Evolutionary conservation across 1,139 yeast genomes (phyloP), one percentile per base, ranked within the genome.

Genomic region (Hemisphaericaspora subhashii): DNA sequence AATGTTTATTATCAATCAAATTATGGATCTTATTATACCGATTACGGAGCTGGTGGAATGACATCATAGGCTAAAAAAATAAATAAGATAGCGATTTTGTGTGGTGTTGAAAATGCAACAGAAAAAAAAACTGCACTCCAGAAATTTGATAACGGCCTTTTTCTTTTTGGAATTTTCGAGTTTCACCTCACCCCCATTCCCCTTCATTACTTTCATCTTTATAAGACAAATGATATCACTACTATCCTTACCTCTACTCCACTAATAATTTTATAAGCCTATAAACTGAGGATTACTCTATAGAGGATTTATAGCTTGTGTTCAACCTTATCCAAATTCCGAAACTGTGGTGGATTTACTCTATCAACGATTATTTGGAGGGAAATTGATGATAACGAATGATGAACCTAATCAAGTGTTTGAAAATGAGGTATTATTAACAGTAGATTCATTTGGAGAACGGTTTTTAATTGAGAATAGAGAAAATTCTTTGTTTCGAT

Each of bases 11-110:
- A 10, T 8, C 61, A 53, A 39, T 54, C 62, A 3, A 55, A 52
- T 37, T 57, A 58, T 42, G 62, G 62, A 2, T 45, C 56, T 4
- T 58, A n/a, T n/a, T n/a, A n/a, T n/a, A n/a, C n/a, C n/a, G n/a
- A n/a, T n/a, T n/a, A n/a, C n/a, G n/a, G n/a, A n/a, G n/a, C n/a
- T n/a, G n/a, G n/a, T n/a, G n/a, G n/a, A n/a, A n/a, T n/a, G n/a
- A n/a, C n/a, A n/a, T n/a, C n/a, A n/a, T n/a, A n/a, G n/a, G n/a
- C n/a, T n/a, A n/a, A n/a, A n/a, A n/a, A n/a, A n/a, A n/a, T n/a
- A n/a, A n/a, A n/a, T n/a, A n/a, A n/a, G n/a, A n/a, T n/a, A n/a
- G n/a, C n/a, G n/a, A n/a, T n/a, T n/a, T n/a, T n/a, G n/a, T n/a
- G n/a, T n/a, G n/a, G n/a, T n/a, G n/a, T n/a, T n/a, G n/a, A n/a